These are phyloP conservation scores for Cornus florida DNA, from an alignment of 148 eudicot species.

Conservation along the genomic window DNA sequence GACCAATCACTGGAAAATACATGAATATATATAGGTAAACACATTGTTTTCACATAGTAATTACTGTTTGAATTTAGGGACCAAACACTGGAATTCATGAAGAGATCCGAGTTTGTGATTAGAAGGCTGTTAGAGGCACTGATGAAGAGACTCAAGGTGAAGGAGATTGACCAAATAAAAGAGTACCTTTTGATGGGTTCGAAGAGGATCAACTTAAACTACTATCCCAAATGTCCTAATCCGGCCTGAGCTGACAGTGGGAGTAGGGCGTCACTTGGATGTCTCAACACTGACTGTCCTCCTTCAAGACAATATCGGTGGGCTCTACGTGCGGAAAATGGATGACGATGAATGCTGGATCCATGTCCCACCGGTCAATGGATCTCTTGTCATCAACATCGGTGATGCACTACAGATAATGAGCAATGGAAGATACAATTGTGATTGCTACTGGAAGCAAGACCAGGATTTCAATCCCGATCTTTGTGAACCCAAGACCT, in stretches of 20 bases:
- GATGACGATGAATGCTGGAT: conserved; percentile 36
- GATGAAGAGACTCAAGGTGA: conserved; percentile 37
- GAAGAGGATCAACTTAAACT: conserved; percentile 51
- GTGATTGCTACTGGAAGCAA: conserved; percentile 42
- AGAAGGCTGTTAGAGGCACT: conserved; percentile 26
- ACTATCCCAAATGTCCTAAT: conserved; percentile 52
- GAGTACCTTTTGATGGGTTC: conserved; percentile 42
- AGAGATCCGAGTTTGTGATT: conserved; percentile 33
- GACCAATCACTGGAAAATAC: conserved; percentile 26
- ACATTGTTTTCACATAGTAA: no score
- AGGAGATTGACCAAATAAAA: conserved; percentile 22
- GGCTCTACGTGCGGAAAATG: conserved; percentile 43
- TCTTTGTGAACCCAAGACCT: conserved; percentile 51
- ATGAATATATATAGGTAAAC: no score
- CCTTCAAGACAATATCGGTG: conserved; percentile 49
- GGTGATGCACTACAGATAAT: conserved; percentile 61
- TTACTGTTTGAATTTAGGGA: conserved; percentile 27
- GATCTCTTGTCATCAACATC: conserved; percentile 56
- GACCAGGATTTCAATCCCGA: conserved; percentile 48
- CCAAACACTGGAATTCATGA: conserved; percentile 44
- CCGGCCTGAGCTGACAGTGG: conserved; percentile 56
- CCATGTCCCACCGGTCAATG: conserved; percentile 42
- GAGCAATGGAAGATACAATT: conserved; percentile 66
- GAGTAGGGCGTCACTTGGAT: conserved; percentile 60
- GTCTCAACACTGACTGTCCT: conserved; percentile 55